Evolutionary conservation across 2,329 filamentous ascomycete species (phyloP).

Genomic region (Trichoderma semiorbis): DNA sequence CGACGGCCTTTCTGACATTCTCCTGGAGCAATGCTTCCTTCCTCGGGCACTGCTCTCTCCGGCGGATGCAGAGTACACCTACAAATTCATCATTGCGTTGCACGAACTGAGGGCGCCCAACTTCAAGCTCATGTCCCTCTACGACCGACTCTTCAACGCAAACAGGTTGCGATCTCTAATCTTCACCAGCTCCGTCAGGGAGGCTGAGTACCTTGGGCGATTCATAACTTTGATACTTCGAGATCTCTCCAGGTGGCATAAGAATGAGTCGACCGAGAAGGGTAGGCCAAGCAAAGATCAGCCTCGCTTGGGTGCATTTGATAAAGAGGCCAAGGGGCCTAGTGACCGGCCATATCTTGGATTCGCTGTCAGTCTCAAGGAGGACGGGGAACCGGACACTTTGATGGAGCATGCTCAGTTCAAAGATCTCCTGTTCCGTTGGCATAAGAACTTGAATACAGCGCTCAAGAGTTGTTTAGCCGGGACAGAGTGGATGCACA

Average conservation of each 20-base stretch:
- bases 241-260: conserved; percentile 82
- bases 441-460: conserved; percentile 78
- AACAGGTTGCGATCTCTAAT: conserved; percentile 79
- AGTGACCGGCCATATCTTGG: conserved; percentile 62
- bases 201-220: conserved; percentile 88
- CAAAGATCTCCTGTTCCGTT: conserved; percentile 78
- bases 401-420: conserved; percentile 85
- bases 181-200: conserved; percentile 83
- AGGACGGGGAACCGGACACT: conserved; percentile 60
- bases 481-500: conserved; percentile 92
- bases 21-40: conserved; percentile 90
- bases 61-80: conserved; percentile 83
- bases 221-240: conserved; percentile 81
- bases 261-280: conserved; percentile 53
- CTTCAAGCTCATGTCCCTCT: conserved; percentile 80
- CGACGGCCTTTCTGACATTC: conserved; percentile 65
- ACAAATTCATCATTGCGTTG: conserved; percentile 80
- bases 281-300: conserved; percentile 39
- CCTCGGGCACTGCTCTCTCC: conserved; percentile 81
- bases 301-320: conserved; percentile 69
- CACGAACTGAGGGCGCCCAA: conserved; percentile 80
- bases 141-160: conserved; percentile 79
- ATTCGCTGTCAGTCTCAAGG: conserved; percentile 71
- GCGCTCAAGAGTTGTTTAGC: conserved; percentile 80
- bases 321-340: conserved; percentile 65